These are phyloP conservation scores for Dactylonectria estremocensis DNA, from an alignment of 2,329 filamentous ascomycete genomes.

Conservation along the genomic window DNA sequence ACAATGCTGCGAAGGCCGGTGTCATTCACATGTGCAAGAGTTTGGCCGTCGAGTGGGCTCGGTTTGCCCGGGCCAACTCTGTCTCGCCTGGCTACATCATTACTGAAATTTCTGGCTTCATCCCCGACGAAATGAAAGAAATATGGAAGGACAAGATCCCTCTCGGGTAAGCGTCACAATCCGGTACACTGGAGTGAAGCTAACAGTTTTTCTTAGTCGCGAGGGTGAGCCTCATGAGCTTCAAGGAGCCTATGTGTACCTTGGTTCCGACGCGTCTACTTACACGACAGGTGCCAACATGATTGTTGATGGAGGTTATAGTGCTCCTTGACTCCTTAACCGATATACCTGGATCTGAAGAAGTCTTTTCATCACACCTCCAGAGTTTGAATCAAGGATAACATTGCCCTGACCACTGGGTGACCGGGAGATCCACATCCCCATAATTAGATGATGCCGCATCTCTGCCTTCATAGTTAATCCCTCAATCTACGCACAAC, in stretches of 20 bases:
- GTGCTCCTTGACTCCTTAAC: constrained; percentile 15
- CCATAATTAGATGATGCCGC: too few species aligned
- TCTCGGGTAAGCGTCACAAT: background rate
- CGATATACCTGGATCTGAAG: too few species aligned
- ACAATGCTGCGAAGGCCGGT: constrained; percentile 70
- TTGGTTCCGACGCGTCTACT: constrained; percentile 45
- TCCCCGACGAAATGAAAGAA: background rate
- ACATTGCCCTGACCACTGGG: too few species aligned
- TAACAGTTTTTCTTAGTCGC: background rate
- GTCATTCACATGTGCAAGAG: constrained; percentile 69
- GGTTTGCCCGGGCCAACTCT: background rate
- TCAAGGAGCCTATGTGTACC: constrained; percentile 26
- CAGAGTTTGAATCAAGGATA: too few species aligned
- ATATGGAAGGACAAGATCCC: background rate
- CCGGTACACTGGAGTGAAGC: background rate
- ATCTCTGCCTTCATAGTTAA: too few species aligned
- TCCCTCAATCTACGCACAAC: too few species aligned
- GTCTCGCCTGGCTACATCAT: background rate
- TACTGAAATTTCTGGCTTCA: background rate
- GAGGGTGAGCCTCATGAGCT: constrained; percentile 29
- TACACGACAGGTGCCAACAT: constrained; percentile 47
- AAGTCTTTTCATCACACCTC: too few species aligned
- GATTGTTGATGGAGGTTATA: constrained; percentile 44
- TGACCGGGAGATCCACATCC: too few species aligned
- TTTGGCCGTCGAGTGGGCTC: background rate